Percentiles rank a stretch among this genome's conserved stretches.
phyloP scores from a whole-genome alignment of 495 filamentous ascomycete species.

The Penicillium macrosclerotiorum region DNA sequence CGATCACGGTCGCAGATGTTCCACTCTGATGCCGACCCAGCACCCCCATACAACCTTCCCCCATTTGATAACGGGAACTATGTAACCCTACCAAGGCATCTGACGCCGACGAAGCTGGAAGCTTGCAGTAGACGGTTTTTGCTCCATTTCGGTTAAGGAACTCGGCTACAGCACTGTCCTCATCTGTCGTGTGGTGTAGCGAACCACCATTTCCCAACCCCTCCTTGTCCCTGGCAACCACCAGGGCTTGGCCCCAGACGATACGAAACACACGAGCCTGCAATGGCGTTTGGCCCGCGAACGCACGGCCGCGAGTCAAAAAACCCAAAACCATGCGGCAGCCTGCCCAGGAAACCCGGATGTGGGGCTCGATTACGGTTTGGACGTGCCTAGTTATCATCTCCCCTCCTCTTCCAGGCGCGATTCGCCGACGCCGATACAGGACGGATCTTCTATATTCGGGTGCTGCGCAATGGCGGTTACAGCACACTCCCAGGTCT shows the following conservation, averaged over 20 bases:
- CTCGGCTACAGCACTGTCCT: constrained; percentile 16
- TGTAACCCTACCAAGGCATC: constrained; percentile 28
- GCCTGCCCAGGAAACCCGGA: constrained; percentile 2
- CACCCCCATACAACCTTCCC: constrained; percentile 1
- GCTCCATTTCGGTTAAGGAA: constrained; percentile 17
- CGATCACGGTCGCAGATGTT: constrained; percentile 18
- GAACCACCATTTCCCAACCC: neutral
- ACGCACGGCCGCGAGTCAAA: constrained; percentile 18
- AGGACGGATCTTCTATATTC: constrained; percentile 2
- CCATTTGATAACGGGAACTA: constrained; percentile 18
- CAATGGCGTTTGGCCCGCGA: constrained; percentile 6
- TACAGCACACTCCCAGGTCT: constrained; percentile 1
- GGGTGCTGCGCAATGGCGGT: neutral
- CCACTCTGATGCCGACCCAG: constrained; percentile 7
- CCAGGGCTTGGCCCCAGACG: constrained; percentile 10
- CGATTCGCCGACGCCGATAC: constrained; percentile 8
- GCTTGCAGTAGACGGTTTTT: neutral
- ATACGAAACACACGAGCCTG: constrained; percentile 11
- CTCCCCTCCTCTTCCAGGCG: constrained; percentile 9
- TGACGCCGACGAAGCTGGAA: constrained; percentile 10
- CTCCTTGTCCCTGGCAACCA: neutral
- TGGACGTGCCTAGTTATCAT: constrained; percentile 15
- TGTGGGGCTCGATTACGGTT: constrained; percentile 11
- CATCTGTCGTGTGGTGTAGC: no score
- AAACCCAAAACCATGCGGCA: constrained; percentile 3